These are phyloP conservation scores for Saposhnikovia divaricata DNA, from an alignment of 129 eudicot species.

Conservation along the genomic window DNA sequence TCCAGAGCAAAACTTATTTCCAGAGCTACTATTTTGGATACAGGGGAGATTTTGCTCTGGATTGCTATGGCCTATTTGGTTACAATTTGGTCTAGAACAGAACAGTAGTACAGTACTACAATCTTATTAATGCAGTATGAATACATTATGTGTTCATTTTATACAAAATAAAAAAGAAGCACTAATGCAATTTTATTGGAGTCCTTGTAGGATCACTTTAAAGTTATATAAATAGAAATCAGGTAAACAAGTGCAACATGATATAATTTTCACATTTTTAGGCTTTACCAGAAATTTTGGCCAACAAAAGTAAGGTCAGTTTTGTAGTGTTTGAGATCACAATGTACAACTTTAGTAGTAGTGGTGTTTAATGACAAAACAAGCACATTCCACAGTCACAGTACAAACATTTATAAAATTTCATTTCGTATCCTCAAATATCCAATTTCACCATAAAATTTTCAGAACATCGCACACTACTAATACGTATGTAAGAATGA, in stretches of 20 bases:
- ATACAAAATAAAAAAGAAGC: background rate
- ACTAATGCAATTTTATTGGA: background rate
- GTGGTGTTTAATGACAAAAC: background rate
- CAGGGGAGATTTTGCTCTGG: no score
- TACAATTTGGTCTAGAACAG: no score
- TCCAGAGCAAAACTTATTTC: no score
- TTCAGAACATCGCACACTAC: no score
- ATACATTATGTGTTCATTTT: no score
- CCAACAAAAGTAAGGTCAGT: background rate
- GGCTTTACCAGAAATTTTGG: background rate
- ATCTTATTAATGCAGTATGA: no score
- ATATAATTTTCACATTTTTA: background rate
- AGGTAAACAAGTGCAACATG: background rate
- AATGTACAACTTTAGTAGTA: background rate
- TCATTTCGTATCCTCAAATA: no score
- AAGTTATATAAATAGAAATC: background rate
- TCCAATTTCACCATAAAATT: no score
- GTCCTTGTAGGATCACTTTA: background rate
- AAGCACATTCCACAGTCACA: background rate
- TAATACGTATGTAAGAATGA: no score
- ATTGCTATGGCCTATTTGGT: no score
- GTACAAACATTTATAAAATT: background rate
- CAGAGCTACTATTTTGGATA: no score
- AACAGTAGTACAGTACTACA: no score
- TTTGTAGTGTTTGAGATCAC: background rate